Conservation (phyloP, 73 alveolate genomes). For the Symbiodinium pilosum region DNA sequence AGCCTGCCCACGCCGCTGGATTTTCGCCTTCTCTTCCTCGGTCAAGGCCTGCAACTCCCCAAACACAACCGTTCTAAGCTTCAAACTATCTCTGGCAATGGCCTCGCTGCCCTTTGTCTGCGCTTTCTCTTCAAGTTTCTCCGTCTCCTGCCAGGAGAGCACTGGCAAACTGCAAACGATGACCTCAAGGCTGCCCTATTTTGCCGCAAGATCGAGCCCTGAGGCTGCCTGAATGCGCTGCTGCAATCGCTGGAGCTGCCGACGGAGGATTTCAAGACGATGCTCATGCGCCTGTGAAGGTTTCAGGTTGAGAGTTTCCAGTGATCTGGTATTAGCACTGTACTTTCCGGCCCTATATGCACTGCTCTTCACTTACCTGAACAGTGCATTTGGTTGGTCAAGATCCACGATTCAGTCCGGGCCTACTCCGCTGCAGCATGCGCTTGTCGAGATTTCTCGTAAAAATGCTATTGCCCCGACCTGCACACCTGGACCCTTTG, state of each 20-base stretch:
- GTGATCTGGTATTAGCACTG: no score
- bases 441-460: no score
- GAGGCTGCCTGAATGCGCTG: conserved; percentile 53
- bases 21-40: conserved; percentile 49
- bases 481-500: no score
- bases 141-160: background rate
- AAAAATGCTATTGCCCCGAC: no score
- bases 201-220: background rate
- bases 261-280: conserved; percentile 40
- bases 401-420: no score
- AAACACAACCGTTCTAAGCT: no score
- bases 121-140: conserved; percentile 33
- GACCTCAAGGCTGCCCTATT: background rate
- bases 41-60: conserved; percentile 50
- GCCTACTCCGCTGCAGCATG: no score
- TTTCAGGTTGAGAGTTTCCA: no score
- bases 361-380: no score
- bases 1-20: conserved; percentile 75
- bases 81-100: no score
- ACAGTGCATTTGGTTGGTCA: no score
- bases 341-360: no score
- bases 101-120: conserved; percentile 47
- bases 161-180: background rate
- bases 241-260: conserved; percentile 62
- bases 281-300: conserved; percentile 31